phyloP scores from a whole-genome alignment of 805 yeast species.

The Lachancea sp. region DNA sequence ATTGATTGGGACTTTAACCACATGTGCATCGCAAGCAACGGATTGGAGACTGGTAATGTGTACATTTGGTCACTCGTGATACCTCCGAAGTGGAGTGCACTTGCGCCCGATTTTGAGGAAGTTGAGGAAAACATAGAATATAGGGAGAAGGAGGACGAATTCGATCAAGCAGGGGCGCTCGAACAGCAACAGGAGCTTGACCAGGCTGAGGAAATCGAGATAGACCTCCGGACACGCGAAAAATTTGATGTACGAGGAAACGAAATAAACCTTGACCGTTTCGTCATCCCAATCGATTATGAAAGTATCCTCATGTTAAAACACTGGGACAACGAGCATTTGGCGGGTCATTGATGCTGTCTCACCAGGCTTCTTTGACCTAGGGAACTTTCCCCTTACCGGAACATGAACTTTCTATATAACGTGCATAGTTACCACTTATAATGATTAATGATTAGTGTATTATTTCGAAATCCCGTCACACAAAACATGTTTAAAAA shows the following conservation, averaged over 20 bases:
- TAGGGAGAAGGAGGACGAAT: slow-evolving; percentile 85
- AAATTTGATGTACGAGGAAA: slow-evolving; percentile 68
- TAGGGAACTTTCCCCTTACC: background rate
- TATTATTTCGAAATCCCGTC: background rate
- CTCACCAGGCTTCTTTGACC: too few relatives aligned
- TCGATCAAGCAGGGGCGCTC: slow-evolving; percentile 69
- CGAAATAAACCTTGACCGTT: slow-evolving; percentile 42
- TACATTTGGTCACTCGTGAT: slow-evolving; percentile 76
- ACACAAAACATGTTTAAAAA: background rate
- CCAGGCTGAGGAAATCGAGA: slow-evolving; percentile 51
- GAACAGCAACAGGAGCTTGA: slow-evolving; percentile 54
- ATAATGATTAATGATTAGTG: background rate
- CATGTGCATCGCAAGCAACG: slow-evolving; percentile 75
- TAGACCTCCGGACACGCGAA: slow-evolving; percentile 66
- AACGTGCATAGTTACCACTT: background rate
- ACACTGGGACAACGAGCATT: slow-evolving; percentile 2
- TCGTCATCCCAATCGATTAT: slow-evolving; percentile 51
- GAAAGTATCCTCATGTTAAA: slow-evolving; percentile 29
- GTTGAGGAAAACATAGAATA: slow-evolving; percentile 87
- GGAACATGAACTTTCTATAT: background rate
- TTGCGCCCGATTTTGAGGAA: slow-evolving; percentile 94
- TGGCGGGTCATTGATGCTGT: background rate
- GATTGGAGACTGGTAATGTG: slow-evolving; percentile 75
- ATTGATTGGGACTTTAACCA: slow-evolving; percentile 79
- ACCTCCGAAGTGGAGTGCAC: slow-evolving; percentile 93